These are phyloP conservation scores for Cyamopsis tetragonoloba DNA, from an alignment of 306 rosid genomes.

Conservation along the genomic window DNA sequence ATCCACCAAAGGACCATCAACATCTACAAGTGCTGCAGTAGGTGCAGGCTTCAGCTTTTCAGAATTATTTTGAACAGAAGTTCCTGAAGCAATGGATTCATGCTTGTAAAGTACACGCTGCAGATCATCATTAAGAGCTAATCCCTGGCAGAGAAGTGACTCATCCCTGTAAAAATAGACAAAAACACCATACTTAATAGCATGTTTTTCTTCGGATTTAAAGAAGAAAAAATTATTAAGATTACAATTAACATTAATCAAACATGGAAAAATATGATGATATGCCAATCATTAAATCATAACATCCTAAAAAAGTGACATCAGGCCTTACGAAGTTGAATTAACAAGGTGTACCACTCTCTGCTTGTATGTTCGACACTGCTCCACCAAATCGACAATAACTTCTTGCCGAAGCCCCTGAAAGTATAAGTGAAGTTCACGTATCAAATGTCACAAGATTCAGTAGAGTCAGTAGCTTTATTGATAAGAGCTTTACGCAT, in stretches of 20 bases:
- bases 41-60: slow-evolving; percentile 58
- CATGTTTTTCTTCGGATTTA: background rate
- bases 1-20: slow-evolving; percentile 71
- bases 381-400: slow-evolving; percentile 89
- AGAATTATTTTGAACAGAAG: slow-evolving; percentile 37
- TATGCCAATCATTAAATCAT: background rate
- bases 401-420: slow-evolving; percentile 96
- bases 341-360: slow-evolving; percentile 98
- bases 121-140: slow-evolving; percentile 90
- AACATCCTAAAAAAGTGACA: slow-evolving; percentile 13
- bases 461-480: slow-evolving; percentile 9
- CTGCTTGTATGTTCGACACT: slow-evolving; percentile 87
- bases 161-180: slow-evolving; percentile 61
- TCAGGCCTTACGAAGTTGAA: slow-evolving; percentile 77
- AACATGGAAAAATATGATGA: slow-evolving; percentile 3
- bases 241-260: background rate
- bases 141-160: slow-evolving; percentile 91
- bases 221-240: slow-evolving; percentile 11
- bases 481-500: slow-evolving; percentile 10
- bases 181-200: slow-evolving; percentile 6
- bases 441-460: background rate
- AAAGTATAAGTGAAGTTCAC: slow-evolving; percentile 23
- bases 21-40: slow-evolving; percentile 50
- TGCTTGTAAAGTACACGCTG: slow-evolving; percentile 88
- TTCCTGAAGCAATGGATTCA: slow-evolving; percentile 85